Conservation (phyloP, 805 yeast genomes). For the Sugiyamaella americana region DNA sequence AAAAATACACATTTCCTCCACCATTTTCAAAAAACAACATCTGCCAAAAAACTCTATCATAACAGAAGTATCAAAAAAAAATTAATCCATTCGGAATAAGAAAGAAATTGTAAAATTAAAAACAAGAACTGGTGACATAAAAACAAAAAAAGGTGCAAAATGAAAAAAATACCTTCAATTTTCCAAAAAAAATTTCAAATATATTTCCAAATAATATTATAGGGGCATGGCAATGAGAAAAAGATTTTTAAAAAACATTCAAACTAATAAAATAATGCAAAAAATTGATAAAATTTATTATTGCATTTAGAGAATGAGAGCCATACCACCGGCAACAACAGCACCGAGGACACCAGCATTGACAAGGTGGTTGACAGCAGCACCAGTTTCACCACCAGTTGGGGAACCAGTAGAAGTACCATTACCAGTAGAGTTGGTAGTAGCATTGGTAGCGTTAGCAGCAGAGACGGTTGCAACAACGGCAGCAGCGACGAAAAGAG, state of each 20-base stretch:
- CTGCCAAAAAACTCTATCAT: background rate
- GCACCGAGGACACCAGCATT: constrained; percentile 36
- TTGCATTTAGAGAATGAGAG: constrained; percentile 31
- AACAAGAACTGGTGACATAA: background rate
- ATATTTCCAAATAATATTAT: background rate
- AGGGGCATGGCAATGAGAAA: background rate
- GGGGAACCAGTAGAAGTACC: constrained; percentile 24
- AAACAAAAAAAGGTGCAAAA: background rate
- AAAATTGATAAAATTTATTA: background rate
- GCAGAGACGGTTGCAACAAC: constrained; percentile 27
- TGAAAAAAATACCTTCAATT: background rate
- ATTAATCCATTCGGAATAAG: background rate
- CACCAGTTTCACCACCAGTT: constrained; percentile 25
- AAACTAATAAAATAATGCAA: constrained; percentile 9
- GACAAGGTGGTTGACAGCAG: constrained; percentile 29
- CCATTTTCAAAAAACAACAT: background rate
- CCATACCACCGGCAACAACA: constrained; percentile 37
- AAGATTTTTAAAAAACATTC: constrained; percentile 4
- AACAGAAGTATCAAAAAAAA: background rate
- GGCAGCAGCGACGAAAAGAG: constrained; percentile 24
- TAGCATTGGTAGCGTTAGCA: constrained; percentile 19
- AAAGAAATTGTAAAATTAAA: background rate
- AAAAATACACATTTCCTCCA: constrained; percentile 6
- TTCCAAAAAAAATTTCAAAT: no score
- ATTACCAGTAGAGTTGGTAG: constrained; percentile 18